Percentiles rank a stretch among this genome's conserved stretches.
Evolutionary conservation across 1,284 basidiomycete species (phyloP).

Genomic region (Cutaneotrichosporon curvatum): DNA sequence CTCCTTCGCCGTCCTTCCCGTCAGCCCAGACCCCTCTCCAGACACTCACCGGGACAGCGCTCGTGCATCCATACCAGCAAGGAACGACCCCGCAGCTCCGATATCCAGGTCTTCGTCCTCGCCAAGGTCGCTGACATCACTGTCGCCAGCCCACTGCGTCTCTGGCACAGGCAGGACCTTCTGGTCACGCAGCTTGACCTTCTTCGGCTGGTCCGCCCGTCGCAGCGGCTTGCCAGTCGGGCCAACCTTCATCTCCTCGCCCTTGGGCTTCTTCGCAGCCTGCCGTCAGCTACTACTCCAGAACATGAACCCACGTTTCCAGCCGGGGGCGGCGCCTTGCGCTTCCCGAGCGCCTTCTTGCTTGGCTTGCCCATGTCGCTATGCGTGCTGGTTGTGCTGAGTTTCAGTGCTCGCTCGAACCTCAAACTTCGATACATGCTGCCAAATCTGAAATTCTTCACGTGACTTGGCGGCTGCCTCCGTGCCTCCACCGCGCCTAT

Average conservation of each 20-base stretch:
- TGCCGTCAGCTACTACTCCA: neutral
- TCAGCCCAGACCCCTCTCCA: neutral
- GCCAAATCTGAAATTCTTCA: slow-evolving; percentile 16
- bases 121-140: slow-evolving; percentile 15
- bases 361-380: slow-evolving; percentile 30
- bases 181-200: slow-evolving; percentile 44
- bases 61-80: slow-evolving; percentile 32
- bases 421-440: no score
- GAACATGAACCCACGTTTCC: slow-evolving; percentile 7
- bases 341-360: slow-evolving; percentile 33
- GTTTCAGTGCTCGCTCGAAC: no score
- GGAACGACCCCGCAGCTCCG: slow-evolving; percentile 26
- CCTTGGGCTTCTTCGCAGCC: slow-evolving; percentile 10
- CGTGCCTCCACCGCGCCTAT: no score
- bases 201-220: slow-evolving; percentile 41
- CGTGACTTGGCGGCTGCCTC: slow-evolving; percentile 1
- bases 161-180: slow-evolving; percentile 43
- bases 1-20: slow-evolving; percentile 39
- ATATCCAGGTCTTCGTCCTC: slow-evolving; percentile 23
- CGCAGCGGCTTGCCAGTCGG: slow-evolving; percentile 41
- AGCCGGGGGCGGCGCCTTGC: slow-evolving; percentile 19
- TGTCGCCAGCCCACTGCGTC: slow-evolving; percentile 24
- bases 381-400: neutral
- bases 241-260: slow-evolving; percentile 12
- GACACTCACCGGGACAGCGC: slow-evolving; percentile 37